Conservation (phyloP, 2,329 filamentous ascomycete genomes). For the Aspergillus fumigatiaffinis region DNA sequence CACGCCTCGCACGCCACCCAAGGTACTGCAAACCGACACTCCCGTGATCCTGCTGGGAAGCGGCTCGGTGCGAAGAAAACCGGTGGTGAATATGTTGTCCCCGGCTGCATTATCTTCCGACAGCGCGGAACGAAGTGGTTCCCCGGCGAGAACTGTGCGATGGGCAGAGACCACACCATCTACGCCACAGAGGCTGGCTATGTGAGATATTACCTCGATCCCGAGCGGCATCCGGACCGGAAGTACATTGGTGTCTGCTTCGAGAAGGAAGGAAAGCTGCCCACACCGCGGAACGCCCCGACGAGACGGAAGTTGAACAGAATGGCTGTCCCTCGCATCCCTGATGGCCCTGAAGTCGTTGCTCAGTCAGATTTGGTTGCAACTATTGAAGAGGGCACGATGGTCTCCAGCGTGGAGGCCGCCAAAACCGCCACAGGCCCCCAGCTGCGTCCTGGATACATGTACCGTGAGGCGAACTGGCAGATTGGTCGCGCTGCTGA, state of each 20-base stretch:
- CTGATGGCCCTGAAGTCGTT: slow-evolving; percentile 12
- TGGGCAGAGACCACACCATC: slow-evolving; percentile 96
- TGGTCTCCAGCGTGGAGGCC: slow-evolving; percentile 20
- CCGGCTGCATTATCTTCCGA: slow-evolving; percentile 96
- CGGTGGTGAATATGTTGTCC: slow-evolving; percentile 87
- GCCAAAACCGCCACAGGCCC: slow-evolving; percentile 25
- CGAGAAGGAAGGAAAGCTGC: slow-evolving; percentile 74
- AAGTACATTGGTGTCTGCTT: slow-evolving; percentile 95
- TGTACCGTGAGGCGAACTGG: slow-evolving; percentile 64
- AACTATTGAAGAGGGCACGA: slow-evolving; percentile 21
- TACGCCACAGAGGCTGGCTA: slow-evolving; percentile 81
- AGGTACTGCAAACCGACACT: slow-evolving; percentile 62
- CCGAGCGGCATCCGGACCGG: slow-evolving; percentile 72
- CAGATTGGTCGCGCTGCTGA: slow-evolving; percentile 63
- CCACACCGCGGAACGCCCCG: slow-evolving; percentile 69
- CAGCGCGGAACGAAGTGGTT: slow-evolving; percentile 94
- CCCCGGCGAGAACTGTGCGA: slow-evolving; percentile 89
- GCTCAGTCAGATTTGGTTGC: slow-evolving; percentile 24
- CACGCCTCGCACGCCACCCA: slow-evolving; percentile 63
- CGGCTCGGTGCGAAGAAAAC: slow-evolving; percentile 92
- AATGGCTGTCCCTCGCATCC: slow-evolving; percentile 48
- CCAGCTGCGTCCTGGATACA: slow-evolving; percentile 54
- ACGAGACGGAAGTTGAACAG: slow-evolving; percentile 73
- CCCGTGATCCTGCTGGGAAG: slow-evolving; percentile 70
- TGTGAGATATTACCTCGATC: slow-evolving; percentile 95